Conservation (phyloP, 176 grass and related monocot species). For the Carex kokanica region DNA sequence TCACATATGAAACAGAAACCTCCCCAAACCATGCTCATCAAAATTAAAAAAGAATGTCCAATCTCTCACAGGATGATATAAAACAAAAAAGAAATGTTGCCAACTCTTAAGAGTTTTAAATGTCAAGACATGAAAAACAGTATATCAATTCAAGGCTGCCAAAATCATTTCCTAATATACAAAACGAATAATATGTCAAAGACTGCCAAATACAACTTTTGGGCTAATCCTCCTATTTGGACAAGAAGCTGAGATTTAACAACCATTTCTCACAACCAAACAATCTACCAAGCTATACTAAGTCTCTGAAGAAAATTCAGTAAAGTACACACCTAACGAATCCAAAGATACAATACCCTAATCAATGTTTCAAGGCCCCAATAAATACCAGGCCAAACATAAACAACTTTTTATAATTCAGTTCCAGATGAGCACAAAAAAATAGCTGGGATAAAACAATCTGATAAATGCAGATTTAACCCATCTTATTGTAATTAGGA, state of each 20-base stretch:
- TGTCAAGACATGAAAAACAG: not conserved
- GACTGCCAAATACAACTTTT: not conserved
- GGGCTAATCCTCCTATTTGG: not conserved
- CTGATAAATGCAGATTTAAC: conserved; percentile 27
- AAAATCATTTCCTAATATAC: not conserved
- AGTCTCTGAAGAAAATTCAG: not conserved
- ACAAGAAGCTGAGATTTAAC: not conserved
- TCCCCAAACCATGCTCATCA: not conserved
- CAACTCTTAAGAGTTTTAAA: not conserved
- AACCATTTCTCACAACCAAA: not conserved
- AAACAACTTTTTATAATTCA: conserved; percentile 13
- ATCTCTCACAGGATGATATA: not conserved
- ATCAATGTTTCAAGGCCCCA: not conserved
- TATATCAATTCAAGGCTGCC: not conserved
- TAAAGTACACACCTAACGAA: not conserved
- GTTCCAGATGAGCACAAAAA: conserved; percentile 1
- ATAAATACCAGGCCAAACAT: not conserved
- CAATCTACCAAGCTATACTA: conserved; percentile 11
- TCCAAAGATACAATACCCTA: conserved; percentile 9
- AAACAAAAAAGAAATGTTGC: not conserved
- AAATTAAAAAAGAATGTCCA: not conserved
- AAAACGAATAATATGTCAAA: conserved; percentile 1
- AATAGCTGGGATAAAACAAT: conserved; percentile 20
- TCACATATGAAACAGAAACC: not conserved
- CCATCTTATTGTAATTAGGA: conserved; percentile 32